phyloP scores from a whole-genome alignment of 768 basidiomycete species.

The Suillus spraguei region DNA sequence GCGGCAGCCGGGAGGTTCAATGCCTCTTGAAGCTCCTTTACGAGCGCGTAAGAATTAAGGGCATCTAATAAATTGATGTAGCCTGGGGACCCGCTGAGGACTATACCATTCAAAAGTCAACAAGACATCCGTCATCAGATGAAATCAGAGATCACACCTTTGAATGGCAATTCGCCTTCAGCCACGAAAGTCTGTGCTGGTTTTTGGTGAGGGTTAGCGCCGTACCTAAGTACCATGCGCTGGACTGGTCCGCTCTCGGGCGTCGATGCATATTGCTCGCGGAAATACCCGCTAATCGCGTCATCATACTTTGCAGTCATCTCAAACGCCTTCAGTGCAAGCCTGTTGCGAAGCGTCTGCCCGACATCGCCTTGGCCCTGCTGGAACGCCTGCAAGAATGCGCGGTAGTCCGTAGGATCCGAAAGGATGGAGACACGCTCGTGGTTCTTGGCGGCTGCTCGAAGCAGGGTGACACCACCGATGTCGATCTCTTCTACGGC shows the following conservation, averaged over 20 bases:
- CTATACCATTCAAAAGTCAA: constrained; percentile 43
- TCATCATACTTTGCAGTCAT: constrained; percentile 95
- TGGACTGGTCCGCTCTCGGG: constrained; percentile 81
- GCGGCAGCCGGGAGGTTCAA: constrained; percentile 92
- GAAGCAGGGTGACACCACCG: constrained; percentile 95
- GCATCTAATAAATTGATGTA: constrained; percentile 99
- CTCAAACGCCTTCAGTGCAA: constrained; percentile 97
- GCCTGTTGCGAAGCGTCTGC: constrained; percentile 67
- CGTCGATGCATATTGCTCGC: constrained; percentile 91
- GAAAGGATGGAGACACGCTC: constrained; percentile 88
- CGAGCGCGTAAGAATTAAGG: constrained; percentile 94
- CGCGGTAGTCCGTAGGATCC: constrained; percentile 84
- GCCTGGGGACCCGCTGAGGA: constrained; percentile 91
- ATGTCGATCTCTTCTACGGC: constrained; percentile 99
- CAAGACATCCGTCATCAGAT: background rate
- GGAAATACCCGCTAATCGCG: constrained; percentile 95
- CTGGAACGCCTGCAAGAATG: constrained; percentile 79
- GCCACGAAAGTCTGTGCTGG: constrained; percentile 96
- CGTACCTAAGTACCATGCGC: constrained; percentile 86
- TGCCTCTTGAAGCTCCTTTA: constrained; percentile 89
- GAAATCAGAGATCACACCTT: constrained; percentile 50
- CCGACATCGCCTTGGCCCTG: constrained; percentile 75
- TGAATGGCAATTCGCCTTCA: constrained; percentile 90
- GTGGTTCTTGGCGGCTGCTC: constrained; percentile 99
- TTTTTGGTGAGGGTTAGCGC: constrained; percentile 98